Percentiles rank a stretch among this genome's conserved stretches.
These are phyloP conservation scores for Voacanga thouarsii DNA, from an alignment of 257 asterid genomes.

Conservation along the genomic window DNA sequence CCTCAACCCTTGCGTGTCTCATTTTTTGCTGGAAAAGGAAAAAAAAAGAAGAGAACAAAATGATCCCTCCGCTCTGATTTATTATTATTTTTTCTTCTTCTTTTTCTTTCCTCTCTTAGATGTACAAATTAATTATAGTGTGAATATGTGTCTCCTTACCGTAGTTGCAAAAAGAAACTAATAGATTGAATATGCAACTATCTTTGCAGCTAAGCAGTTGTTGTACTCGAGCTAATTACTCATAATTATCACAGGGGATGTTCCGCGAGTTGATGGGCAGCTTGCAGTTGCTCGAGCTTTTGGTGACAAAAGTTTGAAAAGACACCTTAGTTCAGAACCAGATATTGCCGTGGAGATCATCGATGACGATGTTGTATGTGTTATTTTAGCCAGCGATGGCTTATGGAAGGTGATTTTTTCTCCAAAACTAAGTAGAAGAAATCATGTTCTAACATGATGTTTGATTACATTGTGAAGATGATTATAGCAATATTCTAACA, in stretches of 20 bases:
- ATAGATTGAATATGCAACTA: background rate
- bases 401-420: constrained; percentile 64
- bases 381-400: constrained; percentile 90
- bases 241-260: constrained; percentile 53
- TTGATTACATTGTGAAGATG: background rate
- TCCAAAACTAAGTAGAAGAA: no score
- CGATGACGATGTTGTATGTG: constrained; percentile 64
- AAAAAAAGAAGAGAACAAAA: no score
- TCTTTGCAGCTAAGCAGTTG: background rate
- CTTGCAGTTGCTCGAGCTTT: constrained; percentile 95
- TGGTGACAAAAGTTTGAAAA: constrained; percentile 88
- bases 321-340: constrained; percentile 87
- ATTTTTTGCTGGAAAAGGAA: background rate
- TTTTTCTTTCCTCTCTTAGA: background rate
- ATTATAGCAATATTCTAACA: background rate
- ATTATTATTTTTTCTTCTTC: no score
- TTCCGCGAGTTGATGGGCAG: constrained; percentile 94
- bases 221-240: constrained; percentile 6
- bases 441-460: background rate
- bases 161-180: background rate
- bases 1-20: background rate
- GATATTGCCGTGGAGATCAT: constrained; percentile 47
- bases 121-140: background rate
- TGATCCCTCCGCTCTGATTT: no score
- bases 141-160: background rate